Evolutionary conservation across 2,329 filamentous ascomycete genomes (phyloP), one percentile per base, ranked within the genome.

Genomic region (Ophiostoma ulmi): DNA sequence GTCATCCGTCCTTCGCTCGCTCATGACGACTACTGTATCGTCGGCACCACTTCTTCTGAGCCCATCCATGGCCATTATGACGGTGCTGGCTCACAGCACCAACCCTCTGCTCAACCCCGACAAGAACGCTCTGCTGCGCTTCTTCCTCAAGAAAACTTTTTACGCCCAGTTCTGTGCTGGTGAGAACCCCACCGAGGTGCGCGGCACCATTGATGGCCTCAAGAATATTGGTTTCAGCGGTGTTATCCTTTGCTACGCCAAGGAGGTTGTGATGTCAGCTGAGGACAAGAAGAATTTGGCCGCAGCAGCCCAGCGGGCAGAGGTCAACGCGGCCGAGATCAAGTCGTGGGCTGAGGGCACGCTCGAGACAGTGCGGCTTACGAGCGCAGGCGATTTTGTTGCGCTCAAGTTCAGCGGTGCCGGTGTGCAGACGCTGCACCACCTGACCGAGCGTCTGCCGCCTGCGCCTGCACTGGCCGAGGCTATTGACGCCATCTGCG

Each of bases 161-260:
- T 97, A 97, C 78, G 88, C 89, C 35, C 94, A 97, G 76, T 97
- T 97, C 80, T 97, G 94, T 79, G 92, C 92, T 0, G 94, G 94
- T 38, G 91, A 93, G 80, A 90, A 87, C 67, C 83, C 85, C 0
- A 76, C 78, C 1, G 91, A 97, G 79, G 90, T 96, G 1, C 82
- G 83, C 61, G 80, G 78, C 39, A 93, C 90, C 0, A 86, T 93
- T 39, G 77, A 83, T 1, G 82, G 84, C 1, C 83, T 97, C 11
- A 91, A 92, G 78, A 79, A 83, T 41, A 88, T 94, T 64, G 94
- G 94, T 1, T 97, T 92, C 77, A 87, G 86, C 35, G 94, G 93
- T 14, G 91, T 97, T 6, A 93, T 97, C 70, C 83, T 97, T 66
- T 89, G 91, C 68, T 97, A 96, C 76, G 93, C 92, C 2, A 87